Evolutionary conservation across 2,329 filamentous ascomycete genomes (phyloP).

Genomic region (Cercospora zeae-maydis): DNA sequence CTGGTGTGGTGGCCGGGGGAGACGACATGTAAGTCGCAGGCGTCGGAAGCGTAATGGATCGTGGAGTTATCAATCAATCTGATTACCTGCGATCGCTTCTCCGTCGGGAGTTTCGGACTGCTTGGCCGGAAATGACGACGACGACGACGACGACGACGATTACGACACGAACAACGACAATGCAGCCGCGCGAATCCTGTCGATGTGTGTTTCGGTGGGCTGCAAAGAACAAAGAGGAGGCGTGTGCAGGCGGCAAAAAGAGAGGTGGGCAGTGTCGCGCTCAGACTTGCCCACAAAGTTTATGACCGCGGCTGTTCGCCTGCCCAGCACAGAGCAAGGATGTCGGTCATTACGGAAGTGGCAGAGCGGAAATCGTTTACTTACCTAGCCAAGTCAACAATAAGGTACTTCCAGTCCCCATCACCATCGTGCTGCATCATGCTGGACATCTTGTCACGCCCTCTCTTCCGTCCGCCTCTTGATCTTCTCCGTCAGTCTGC

Average conservation of each 20-base stretch:
- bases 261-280: background rate
- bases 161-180: background rate
- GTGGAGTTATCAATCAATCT: slow-evolving; percentile 9
- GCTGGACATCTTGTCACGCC: background rate
- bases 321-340: background rate
- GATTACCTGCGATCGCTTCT: background rate
- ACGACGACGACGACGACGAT: no score
- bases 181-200: background rate
- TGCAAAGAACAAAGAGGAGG: background rate
- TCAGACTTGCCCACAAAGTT: background rate
- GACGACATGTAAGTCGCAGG: slow-evolving; percentile 18
- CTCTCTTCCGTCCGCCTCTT: background rate
- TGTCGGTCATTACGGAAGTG: slow-evolving; percentile 7
- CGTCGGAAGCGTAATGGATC: slow-evolving; percentile 3
- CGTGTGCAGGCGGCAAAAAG: background rate
- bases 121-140: background rate
- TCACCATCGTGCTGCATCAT: background rate
- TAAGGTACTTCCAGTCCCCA: no score
- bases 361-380: background rate
- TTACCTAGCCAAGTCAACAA: background rate
- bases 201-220: background rate
- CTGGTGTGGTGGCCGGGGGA: slow-evolving; percentile 12
- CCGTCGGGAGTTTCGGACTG: background rate
- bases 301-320: background rate
- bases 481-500: background rate